These are phyloP conservation scores for Leucocoprinus leucothites DNA, from an alignment of 768 basidiomycete species.

Conservation along the genomic window DNA sequence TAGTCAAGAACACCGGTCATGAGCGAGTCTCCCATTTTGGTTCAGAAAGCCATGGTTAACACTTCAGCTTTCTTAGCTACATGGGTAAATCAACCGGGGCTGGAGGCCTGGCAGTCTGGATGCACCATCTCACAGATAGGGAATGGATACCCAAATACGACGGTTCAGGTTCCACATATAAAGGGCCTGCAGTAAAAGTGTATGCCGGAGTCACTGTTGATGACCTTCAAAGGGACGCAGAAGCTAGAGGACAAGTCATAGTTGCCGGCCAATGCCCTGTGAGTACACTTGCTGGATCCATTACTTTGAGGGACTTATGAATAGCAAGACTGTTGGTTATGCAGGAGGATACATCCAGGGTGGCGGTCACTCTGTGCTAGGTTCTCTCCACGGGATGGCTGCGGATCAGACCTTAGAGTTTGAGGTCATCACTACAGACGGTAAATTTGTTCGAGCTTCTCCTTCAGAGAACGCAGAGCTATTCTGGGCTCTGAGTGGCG, in stretches of 20 bases:
- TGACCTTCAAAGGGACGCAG: constrained; percentile 12
- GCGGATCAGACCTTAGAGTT: constrained; percentile 31
- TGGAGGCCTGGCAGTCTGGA: constrained; percentile 20
- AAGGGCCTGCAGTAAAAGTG: constrained; percentile 19
- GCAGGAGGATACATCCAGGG: constrained; percentile 40
- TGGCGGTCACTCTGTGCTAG: constrained; percentile 28
- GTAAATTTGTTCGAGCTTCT: constrained; percentile 33
- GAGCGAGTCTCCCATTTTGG: constrained; percentile 9
- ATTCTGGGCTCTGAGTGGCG: constrained; percentile 42
- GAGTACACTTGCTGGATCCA: not conserved
- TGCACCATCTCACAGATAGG: constrained; percentile 16
- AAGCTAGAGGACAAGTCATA: constrained; percentile 14
- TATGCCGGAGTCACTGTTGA: constrained; percentile 18
- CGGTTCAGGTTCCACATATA: constrained; percentile 12
- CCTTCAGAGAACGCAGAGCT: constrained; percentile 37
- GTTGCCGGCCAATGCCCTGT: constrained; percentile 19
- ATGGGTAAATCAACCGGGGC: constrained; percentile 22
- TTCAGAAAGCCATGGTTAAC: not conserved
- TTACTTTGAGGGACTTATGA: not conserved
- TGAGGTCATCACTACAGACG: constrained; percentile 40
- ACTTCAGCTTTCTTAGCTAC: constrained; percentile 9
- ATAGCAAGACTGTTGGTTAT: constrained; percentile 30
- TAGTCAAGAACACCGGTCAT: constrained; percentile 23
- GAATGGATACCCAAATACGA: constrained; percentile 16
- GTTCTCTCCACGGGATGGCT: constrained; percentile 21